phyloP scores from a whole-genome alignment of 2,329 filamentous ascomycete species.

The Sporothrix humicola region DNA sequence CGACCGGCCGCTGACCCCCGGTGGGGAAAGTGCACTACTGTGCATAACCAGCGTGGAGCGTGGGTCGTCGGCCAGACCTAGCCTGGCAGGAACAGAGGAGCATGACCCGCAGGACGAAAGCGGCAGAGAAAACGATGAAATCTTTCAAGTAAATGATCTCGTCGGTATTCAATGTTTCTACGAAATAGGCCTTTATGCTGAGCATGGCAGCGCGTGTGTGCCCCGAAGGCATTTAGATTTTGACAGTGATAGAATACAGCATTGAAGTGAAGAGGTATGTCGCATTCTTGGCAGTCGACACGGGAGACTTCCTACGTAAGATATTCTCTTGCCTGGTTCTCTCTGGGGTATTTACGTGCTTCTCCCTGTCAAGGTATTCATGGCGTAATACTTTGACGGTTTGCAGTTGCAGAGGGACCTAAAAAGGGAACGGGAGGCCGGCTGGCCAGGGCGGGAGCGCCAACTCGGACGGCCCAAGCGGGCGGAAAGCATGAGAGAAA shows the following conservation, averaged over 20 bases:
- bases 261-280: not conserved
- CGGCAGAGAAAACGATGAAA: not conserved
- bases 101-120: not conserved
- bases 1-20: conserved; percentile 20
- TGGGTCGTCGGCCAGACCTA: not conserved
- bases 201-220: not conserved
- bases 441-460: conserved; percentile 23
- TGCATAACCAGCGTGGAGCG: conserved; percentile 9
- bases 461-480: conserved; percentile 15
- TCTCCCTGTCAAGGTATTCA: not conserved
- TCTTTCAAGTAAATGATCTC: not conserved
- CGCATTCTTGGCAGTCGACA: conserved; percentile 12
- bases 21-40: conserved; percentile 9
- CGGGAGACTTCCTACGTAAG: not conserved
- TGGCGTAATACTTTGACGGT: conserved; percentile 11
- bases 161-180: not conserved
- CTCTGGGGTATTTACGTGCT: not conserved
- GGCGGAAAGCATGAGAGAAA: not conserved
- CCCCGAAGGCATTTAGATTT: not conserved
- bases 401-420: not conserved
- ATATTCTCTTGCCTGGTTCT: not conserved
- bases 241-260: not conserved
- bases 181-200: not conserved
- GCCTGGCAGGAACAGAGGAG: conserved; percentile 4
- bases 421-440: not conserved